Percentiles rank a stretch among this genome's conserved stretches.
phyloP scores from a whole-genome alignment of 2,329 filamentous ascomycete species.

The Clonostachys rhizophaga region DNA sequence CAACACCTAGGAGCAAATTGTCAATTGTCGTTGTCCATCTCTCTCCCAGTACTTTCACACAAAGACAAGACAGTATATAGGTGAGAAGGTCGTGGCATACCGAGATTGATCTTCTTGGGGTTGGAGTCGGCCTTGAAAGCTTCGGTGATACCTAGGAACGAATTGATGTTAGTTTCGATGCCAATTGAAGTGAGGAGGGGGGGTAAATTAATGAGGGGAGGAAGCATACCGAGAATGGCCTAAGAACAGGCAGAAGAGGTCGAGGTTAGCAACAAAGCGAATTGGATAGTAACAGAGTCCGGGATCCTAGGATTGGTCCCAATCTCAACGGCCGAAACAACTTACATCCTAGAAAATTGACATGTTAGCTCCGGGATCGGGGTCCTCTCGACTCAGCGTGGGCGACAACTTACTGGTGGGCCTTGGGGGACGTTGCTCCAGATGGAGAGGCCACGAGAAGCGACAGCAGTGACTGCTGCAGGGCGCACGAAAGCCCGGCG shows the following conservation, averaged over 20 bases:
- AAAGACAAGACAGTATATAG: background rate
- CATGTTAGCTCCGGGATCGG: constrained; percentile 1
- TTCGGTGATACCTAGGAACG: constrained; percentile 75
- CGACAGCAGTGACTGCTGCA: constrained; percentile 28
- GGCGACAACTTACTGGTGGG: constrained; percentile 67
- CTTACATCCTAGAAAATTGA: constrained; percentile 26
- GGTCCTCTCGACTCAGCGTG: too few relatives aligned
- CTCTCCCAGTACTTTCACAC: too few relatives aligned
- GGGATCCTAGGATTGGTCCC: constrained; percentile 1
- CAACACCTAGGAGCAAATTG: constrained; percentile 59
- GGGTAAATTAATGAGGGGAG: constrained; percentile 4
- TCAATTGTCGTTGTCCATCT: background rate
- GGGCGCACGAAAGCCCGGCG: constrained; percentile 40
- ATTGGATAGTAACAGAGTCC: constrained; percentile 14
- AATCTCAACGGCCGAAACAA: constrained; percentile 6
- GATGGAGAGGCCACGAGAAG: constrained; percentile 63
- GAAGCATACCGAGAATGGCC: constrained; percentile 69
- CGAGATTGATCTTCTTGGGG: constrained; percentile 95
- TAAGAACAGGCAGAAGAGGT: constrained; percentile 22
- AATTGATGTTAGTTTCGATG: background rate
- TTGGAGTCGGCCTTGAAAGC: constrained; percentile 97
- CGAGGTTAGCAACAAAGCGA: constrained; percentile 2
- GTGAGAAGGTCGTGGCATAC: constrained; percentile 36
- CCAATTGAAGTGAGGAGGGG: background rate
- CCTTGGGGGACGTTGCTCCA: constrained; percentile 92